Evolutionary conservation across 495 filamentous ascomycete genomes (phyloP).

Genomic region (Articulospora tetracladia): DNA sequence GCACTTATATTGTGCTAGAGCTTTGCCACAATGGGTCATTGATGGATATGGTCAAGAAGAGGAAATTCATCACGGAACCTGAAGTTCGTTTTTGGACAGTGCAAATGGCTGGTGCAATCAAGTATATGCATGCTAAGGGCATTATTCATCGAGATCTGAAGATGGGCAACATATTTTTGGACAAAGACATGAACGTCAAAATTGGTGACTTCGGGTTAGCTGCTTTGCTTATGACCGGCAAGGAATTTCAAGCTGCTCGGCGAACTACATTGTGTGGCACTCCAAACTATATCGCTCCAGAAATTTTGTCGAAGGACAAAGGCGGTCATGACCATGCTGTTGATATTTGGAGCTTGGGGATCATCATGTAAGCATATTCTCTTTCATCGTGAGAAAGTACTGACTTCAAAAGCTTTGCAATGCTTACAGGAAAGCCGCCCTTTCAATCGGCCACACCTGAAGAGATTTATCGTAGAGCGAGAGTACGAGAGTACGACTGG

Average conservation of each 20-base stretch:
- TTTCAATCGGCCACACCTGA: slow-evolving; percentile 85
- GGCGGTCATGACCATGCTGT: slow-evolving; percentile 86
- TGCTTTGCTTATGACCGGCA: slow-evolving; percentile 82
- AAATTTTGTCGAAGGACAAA: slow-evolving; percentile 82
- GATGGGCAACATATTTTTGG: slow-evolving; percentile 96
- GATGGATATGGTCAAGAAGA: slow-evolving; percentile 93
- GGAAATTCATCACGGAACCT: slow-evolving; percentile 81
- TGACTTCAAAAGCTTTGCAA: slow-evolving; percentile 60
- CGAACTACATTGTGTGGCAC: slow-evolving; percentile 94
- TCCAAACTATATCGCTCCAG: slow-evolving; percentile 97
- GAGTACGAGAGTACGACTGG: slow-evolving; percentile 72
- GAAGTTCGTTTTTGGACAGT: slow-evolving; percentile 90
- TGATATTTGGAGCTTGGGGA: slow-evolving; percentile 94
- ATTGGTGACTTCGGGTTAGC: slow-evolving; percentile 97
- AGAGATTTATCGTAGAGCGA: slow-evolving; percentile 77
- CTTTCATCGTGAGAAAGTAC: neutral
- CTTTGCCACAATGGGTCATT: slow-evolving; percentile 95
- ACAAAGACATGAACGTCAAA: slow-evolving; percentile 95
- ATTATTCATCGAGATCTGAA: slow-evolving; percentile 97
- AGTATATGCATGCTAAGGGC: slow-evolving; percentile 91
- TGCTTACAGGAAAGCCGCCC: slow-evolving; percentile 85
- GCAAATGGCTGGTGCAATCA: slow-evolving; percentile 92
- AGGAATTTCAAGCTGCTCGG: slow-evolving; percentile 68
- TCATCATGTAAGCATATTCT: slow-evolving; percentile 71
- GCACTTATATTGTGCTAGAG: slow-evolving; percentile 92